Evolutionary conservation across 2,329 filamentous ascomycete species (phyloP).

Genomic region (Fusarium mundagurra): DNA sequence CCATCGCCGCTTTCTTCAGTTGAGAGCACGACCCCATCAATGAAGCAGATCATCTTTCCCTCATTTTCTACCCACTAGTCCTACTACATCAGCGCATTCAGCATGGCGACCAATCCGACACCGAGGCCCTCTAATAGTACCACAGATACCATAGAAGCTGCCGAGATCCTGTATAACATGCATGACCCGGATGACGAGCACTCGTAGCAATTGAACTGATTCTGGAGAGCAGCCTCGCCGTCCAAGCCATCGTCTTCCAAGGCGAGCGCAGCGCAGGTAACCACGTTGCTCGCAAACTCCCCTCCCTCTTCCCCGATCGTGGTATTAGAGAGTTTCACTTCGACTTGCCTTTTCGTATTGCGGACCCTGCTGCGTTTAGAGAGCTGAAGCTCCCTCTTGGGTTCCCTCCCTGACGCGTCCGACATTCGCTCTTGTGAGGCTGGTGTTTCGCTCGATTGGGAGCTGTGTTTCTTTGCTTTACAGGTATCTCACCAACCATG

Average conservation of each 20-base stretch:
- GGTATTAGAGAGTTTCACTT: background rate
- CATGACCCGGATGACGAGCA: background rate
- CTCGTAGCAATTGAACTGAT: background rate
- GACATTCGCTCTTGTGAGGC: no score
- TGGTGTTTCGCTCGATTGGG: no score
- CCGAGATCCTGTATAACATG: background rate
- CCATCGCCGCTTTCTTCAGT: background rate
- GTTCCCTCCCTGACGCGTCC: background rate
- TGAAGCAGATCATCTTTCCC: background rate
- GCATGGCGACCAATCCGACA: background rate
- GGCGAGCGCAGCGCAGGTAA: background rate
- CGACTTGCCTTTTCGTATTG: background rate
- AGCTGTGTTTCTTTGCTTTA: no score
- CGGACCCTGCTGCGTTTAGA: fast-evolving
- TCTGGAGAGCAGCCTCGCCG: background rate
- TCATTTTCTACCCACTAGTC: background rate
- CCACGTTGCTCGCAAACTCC: background rate
- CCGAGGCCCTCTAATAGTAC: background rate
- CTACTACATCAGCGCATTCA: background rate
- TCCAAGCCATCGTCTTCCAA: background rate
- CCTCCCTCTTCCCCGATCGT: fast-evolving
- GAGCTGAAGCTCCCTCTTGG: background rate
- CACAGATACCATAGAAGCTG: background rate
- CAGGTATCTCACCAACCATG: background rate
- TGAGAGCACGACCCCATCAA: background rate